Evolutionary conservation across 768 basidiomycete genomes (phyloP), one percentile per base, ranked within the genome.

Genomic region (Cubamyces lactineus): DNA sequence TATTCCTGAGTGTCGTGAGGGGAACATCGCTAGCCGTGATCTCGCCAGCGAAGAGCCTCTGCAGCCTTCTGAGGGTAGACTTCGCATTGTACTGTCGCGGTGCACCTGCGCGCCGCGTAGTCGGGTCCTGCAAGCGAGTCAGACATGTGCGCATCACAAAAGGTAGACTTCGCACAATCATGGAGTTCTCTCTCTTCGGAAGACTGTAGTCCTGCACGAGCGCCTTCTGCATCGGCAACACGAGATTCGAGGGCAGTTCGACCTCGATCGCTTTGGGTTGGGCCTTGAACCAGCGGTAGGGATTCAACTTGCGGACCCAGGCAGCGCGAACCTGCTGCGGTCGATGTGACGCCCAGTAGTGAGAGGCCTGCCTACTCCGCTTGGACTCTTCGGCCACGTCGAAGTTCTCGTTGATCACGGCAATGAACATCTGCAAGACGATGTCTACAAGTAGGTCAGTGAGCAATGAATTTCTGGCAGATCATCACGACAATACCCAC

Each of bases 391-490:
- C 96, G 0, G 94, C 94, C 5, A 97, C 86, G 23, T 88, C 82
- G 68, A 98, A 98, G 74, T 96, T 96, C 79, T 96, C 94, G 69
- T 95, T 92, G 80, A 97, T 94, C 47, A 96, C 94, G 38, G 96
- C 96, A 69, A 98, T 92, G 78, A 98, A 97, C 88, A 98, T 90
- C 71, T 96, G 94, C 51, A 96, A 73, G 9, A 96, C 81, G 68
- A 96, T 92, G 79, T 94, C 95, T 96, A 53, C 15, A 56, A 54
- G 6, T 61, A 43, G 8, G 40, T 58, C 41, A 65, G 50, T 26
- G 49, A 45, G 15, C 34, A 34, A 34, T 9, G 39, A 43, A 30
- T 38, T 42, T 34, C 30, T 6, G 34, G 19, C 1, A 45, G 53
- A 59, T 15, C 53, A 41, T 16, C 26, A 13, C 3, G 13, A 16